Evolutionary conservation across 257 asterid species (phyloP), one percentile per base, ranked within the genome.

Genomic region (Solanum clarkiae): DNA sequence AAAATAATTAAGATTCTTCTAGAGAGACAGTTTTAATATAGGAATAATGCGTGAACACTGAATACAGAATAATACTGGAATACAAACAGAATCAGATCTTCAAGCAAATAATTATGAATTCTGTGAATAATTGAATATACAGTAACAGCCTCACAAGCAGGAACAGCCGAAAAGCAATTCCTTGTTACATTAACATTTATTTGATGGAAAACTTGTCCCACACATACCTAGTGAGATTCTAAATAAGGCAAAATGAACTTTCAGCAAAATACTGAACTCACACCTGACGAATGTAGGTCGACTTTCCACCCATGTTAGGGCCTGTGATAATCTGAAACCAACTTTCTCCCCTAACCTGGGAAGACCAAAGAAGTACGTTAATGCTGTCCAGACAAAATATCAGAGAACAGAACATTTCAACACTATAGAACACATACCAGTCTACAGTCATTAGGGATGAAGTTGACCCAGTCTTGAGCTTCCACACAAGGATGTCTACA

Each of bases 401-500:
- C 66, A 72, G 32, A 82, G 85, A 59, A 36, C 81, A 80, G 36
- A 82, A 56, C 77, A 87, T 68, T 69, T 81, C 82, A 85, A 84
- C 56, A 20, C 80, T 74, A 60, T 74, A 66, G 89, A 49, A 77
- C 86, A 90, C 97, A 91, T 90, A 95, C 99, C 47, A 97, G 93
- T 93, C 92, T 93, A 89, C 98, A 97, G 87, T 97, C 98, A 87
- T 97, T 97, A 4, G 98, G 98, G 84, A 97, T 95, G 82, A 97
- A 97, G 84, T 95, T 97, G 92, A 97, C 99, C 99, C 98, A 97
- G 86, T 97, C 99, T 88, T 97, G 99, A 92, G 99, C 98, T 90
- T 97, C 99, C 88, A 97, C 98, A 88, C 99, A 97, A 71, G 99
- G 99, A 90, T 97, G 99, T 71, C 98, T 95, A 90, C 99, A 92